A percentile compares a stretch with the other conserved stretches of the same genome.
These are phyloP conservation scores for Ogataea paraovalis DNA, from an alignment of 805 yeast species.

Conservation along the genomic window DNA sequence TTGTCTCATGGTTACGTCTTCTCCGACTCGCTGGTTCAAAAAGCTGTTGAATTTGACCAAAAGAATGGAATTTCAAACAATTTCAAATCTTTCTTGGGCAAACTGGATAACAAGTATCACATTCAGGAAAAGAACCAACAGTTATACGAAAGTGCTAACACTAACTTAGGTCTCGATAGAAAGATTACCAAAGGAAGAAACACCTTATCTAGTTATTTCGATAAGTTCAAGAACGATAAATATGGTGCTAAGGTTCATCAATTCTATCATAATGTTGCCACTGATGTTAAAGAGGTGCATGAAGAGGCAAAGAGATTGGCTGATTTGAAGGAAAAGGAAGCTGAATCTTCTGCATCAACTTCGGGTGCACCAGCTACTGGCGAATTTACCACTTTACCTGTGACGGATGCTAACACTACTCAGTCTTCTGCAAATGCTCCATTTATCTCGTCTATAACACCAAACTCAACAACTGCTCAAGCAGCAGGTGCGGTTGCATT, in stretches of 20 bases:
- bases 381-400: neutral
- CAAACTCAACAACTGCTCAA: conserved; percentile 17
- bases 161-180: conserved; percentile 38
- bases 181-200: conserved; percentile 35
- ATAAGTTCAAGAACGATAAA: conserved; percentile 41
- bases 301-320: conserved; percentile 71
- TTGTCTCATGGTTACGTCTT: conserved; percentile 69
- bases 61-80: conserved; percentile 55
- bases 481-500: conserved; percentile 25
- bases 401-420: neutral
- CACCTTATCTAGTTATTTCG: conserved; percentile 42
- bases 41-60: conserved; percentile 61
- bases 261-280: conserved; percentile 53
- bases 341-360: neutral
- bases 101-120: conserved; percentile 59
- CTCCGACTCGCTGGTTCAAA: conserved; percentile 55
- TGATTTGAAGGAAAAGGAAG: conserved; percentile 42
- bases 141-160: conserved; percentile 32
- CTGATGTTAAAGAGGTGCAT: conserved; percentile 62
- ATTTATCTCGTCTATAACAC: conserved; percentile 17
- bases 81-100: conserved; percentile 52
- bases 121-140: conserved; percentile 47
- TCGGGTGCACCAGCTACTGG: neutral
- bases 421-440: conserved; percentile 11
- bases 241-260: conserved; percentile 58